A percentile compares a stretch with the other conserved stretches of the same genome.
phyloP scores from a whole-genome alignment of 768 basidiomycete genomes.

The Lentinula raphanica region DNA sequence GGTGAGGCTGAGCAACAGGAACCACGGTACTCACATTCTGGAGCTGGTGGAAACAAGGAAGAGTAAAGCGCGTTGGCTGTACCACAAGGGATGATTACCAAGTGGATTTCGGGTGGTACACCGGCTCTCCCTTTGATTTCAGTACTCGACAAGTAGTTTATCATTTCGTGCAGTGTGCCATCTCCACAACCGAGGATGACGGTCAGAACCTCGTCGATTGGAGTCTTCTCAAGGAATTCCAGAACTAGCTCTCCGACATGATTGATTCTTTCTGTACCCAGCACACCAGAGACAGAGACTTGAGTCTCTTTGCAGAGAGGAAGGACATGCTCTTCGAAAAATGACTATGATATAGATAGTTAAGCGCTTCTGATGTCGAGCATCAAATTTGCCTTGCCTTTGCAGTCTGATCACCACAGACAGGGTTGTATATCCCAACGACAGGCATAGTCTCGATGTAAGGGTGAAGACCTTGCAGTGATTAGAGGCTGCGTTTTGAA shows the following conservation, averaged over 20 bases:
- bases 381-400: constrained; percentile 20
- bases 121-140: constrained; percentile 16
- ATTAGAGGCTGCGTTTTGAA: too few species aligned
- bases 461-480: too few species aligned
- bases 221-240: constrained; percentile 30
- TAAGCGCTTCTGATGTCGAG: neutral
- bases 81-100: constrained; percentile 62
- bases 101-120: constrained; percentile 25
- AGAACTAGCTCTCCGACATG: constrained; percentile 50
- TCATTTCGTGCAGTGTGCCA: constrained; percentile 87
- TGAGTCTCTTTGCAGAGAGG: constrained; percentile 50
- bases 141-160: constrained; percentile 49
- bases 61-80: constrained; percentile 93
- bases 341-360: constrained; percentile 21
- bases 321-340: constrained; percentile 57
- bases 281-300: constrained; percentile 33
- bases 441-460: neutral
- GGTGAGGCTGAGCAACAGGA: too few species aligned
- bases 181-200: constrained; percentile 79
- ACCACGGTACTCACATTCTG: too few species aligned
- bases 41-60: constrained; percentile 59
- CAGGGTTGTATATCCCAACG: constrained; percentile 72
- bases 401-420: constrained; percentile 57
- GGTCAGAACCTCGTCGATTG: constrained; percentile 21
- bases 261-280: constrained; percentile 44